A percentile compares a stretch with the other conserved stretches of the same genome.
Evolutionary conservation across 768 basidiomycete genomes (phyloP).

Genomic region (Suillus sp.): DNA sequence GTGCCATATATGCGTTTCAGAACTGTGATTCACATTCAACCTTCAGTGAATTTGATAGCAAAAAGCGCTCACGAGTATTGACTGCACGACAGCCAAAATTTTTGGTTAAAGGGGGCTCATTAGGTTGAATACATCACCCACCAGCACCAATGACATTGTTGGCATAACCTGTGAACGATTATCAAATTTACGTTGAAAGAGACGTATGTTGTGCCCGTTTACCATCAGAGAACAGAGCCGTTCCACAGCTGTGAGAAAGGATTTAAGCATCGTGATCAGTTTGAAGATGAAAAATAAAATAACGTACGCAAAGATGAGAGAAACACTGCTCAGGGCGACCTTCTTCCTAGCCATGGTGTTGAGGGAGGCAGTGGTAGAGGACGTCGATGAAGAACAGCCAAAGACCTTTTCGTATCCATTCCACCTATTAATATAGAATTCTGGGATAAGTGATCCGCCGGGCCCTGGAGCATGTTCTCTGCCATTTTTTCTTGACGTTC

Average conservation of each 20-base stretch:
- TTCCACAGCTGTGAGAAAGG: constrained; percentile 63
- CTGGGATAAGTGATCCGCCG: background rate
- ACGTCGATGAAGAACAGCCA: background rate
- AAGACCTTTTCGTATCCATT: background rate
- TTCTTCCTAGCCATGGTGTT: constrained; percentile 15
- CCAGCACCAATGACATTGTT: constrained; percentile 79
- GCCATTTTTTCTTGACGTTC: constrained; percentile 1
- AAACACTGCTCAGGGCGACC: constrained; percentile 52
- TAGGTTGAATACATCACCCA: constrained; percentile 37
- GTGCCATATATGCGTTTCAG: constrained; percentile 71
- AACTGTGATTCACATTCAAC: constrained; percentile 44
- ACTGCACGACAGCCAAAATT: constrained; percentile 42
- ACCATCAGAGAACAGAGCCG: constrained; percentile 89
- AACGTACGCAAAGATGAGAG: constrained; percentile 83
- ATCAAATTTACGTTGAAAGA: constrained; percentile 2
- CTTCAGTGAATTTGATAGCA: background rate
- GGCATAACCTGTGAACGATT: constrained; percentile 62
- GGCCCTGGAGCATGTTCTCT: background rate
- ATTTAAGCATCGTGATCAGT: constrained; percentile 8
- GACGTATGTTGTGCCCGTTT: constrained; percentile 11
- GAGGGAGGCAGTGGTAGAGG: constrained; percentile 1
- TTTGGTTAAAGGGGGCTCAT: background rate
- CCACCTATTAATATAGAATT: background rate
- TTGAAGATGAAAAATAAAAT: background rate
- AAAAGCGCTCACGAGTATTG: constrained; percentile 56